A percentile compares a stretch with the other conserved stretches of the same genome.
These are phyloP conservation scores for Trichoderma orchidacearum DNA, from an alignment of 495 filamentous ascomycete genomes.

Conservation along the genomic window DNA sequence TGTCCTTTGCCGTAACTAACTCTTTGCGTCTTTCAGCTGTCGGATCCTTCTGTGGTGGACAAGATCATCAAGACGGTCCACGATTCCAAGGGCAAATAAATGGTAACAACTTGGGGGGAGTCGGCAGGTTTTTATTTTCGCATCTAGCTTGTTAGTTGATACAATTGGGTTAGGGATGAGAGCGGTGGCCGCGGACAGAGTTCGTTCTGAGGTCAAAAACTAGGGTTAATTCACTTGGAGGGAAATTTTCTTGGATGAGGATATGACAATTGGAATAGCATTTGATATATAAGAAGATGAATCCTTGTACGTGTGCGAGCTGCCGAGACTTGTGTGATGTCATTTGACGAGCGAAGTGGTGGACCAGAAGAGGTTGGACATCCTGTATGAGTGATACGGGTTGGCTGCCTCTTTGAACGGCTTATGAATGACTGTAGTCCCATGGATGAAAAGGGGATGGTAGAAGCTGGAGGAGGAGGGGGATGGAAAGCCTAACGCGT, in stretches of 20 bases:
- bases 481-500: too few species aligned
- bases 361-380: too few species aligned
- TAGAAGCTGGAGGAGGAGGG: too few species aligned
- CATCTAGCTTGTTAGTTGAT: neutral
- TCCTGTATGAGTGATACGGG: too few species aligned
- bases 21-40: conserved; percentile 43
- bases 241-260: neutral
- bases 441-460: too few species aligned
- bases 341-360: too few species aligned
- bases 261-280: neutral
- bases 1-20: too few species aligned
- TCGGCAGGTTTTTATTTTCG: neutral
- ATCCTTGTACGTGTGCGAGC: too few species aligned
- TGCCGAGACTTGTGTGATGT: too few species aligned
- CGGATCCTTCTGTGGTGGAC: conserved; percentile 77
- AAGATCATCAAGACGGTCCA: conserved; percentile 80
- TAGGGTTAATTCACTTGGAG: neutral
- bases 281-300: neutral
- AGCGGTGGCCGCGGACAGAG: neutral
- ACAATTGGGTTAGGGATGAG: neutral
- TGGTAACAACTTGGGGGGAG: neutral
- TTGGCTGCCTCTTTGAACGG: too few species aligned
- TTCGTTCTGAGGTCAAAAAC: neutral
- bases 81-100: conserved; percentile 34
- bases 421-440: too few species aligned